These are phyloP conservation scores for Pterocarpus santalinus DNA, from an alignment of 306 rosid genomes.

Conservation along the genomic window DNA sequence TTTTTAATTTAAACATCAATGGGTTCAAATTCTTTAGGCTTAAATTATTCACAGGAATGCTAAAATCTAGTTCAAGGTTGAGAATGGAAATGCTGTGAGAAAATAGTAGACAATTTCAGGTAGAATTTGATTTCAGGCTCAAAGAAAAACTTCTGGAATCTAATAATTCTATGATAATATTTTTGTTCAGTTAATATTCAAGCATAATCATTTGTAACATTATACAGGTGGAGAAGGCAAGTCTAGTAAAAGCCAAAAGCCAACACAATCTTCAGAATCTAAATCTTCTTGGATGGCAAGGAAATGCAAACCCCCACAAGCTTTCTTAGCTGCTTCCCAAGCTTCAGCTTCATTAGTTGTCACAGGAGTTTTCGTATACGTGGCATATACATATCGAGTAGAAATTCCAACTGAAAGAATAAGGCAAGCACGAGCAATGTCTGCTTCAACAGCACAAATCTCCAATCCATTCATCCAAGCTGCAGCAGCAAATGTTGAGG, in stretches of 20 bases:
- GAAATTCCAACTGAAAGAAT: conserved; percentile 83
- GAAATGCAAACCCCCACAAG: conserved; percentile 92
- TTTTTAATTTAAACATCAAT: too few species aligned
- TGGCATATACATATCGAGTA: conserved; percentile 81
- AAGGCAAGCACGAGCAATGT: conserved; percentile 65
- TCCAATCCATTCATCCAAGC: conserved; percentile 94
- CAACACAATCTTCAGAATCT: conserved; percentile 85
- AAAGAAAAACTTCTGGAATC: conserved; percentile 22
- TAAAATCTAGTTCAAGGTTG: neutral
- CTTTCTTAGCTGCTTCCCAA: conserved; percentile 97
- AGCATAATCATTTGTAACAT: conserved; percentile 32
- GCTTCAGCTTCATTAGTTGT: conserved; percentile 89
- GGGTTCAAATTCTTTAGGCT: too few species aligned
- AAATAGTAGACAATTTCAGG: neutral
- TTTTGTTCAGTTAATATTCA: conserved; percentile 37
- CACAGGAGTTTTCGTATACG: conserved; percentile 72
- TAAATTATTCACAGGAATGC: neutral
- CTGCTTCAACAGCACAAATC: conserved; percentile 79
- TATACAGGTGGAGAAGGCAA: conserved; percentile 93
- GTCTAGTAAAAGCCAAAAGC: conserved; percentile 97
- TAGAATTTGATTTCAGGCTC: conserved; percentile 5
- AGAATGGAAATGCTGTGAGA: neutral
- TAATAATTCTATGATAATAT: conserved; percentile 37
- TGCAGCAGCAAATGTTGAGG: conserved; percentile 47
- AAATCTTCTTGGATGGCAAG: conserved; percentile 93